Conservation (phyloP, 441 rosid genomes). For the Isatis lusitanica region DNA sequence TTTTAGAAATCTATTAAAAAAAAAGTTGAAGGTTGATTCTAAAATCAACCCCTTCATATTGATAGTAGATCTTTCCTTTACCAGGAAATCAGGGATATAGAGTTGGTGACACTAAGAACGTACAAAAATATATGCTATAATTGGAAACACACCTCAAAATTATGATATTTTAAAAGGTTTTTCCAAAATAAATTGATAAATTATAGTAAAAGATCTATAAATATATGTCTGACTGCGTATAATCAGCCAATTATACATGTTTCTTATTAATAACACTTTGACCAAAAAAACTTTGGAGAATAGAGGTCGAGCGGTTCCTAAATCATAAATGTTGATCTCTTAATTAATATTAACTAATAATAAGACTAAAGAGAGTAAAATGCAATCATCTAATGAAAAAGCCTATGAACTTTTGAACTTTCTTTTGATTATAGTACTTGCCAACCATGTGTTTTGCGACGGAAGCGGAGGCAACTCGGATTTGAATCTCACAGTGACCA, state of each 20-base stretch:
- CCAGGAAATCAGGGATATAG: background rate
- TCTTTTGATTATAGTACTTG: conserved; percentile 7
- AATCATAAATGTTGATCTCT: conserved; percentile 5
- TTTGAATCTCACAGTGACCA: conserved; percentile 1
- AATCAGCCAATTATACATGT: conserved; percentile 16
- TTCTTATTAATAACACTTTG: conserved; percentile 6
- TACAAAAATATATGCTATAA: conserved; percentile 7
- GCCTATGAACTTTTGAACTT: conserved; percentile 5
- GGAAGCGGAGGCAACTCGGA: background rate
- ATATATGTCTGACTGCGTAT: conserved; percentile 15
- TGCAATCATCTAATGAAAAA: conserved; percentile 23
- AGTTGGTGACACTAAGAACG: background rate
- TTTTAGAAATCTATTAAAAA: background rate
- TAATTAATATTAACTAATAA: background rate
- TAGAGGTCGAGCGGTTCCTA: conserved; percentile 2
- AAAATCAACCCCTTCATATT: background rate
- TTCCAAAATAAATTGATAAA: conserved; percentile 13
- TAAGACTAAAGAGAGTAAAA: background rate
- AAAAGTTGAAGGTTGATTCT: background rate
- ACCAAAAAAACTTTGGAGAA: background rate
- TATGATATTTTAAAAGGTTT: background rate
- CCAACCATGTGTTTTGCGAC: conserved; percentile 24
- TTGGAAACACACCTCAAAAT: background rate
- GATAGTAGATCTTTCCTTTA: background rate
- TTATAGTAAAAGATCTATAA: conserved; percentile 11